A percentile compares a stretch with the other conserved stretches of the same genome.
These are phyloP conservation scores for Dactylellina leptospora DNA, from an alignment of 2,329 filamentous ascomycete genomes.

Conservation along the genomic window DNA sequence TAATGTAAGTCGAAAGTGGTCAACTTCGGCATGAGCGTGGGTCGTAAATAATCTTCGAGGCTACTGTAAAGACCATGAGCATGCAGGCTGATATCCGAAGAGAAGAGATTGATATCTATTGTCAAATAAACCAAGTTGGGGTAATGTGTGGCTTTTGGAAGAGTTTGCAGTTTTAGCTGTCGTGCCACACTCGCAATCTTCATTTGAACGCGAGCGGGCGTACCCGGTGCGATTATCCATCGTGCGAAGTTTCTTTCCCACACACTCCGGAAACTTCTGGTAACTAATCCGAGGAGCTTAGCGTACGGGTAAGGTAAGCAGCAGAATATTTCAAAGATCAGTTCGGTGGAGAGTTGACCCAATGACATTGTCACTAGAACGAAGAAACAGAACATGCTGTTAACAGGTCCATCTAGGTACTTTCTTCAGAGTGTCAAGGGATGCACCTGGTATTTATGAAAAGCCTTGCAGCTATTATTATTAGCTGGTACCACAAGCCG, in stretches of 20 bases:
- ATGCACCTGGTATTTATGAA: no score
- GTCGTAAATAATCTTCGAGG: neutral
- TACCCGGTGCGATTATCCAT: neutral
- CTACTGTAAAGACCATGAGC: neutral
- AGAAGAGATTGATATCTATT: neutral
- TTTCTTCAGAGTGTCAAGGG: neutral
- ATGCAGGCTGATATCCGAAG: neutral
- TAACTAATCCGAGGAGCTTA: neutral
- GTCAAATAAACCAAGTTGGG: neutral
- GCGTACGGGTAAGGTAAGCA: neutral
- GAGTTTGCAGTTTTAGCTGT: neutral
- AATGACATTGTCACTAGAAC: neutral
- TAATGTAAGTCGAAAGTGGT: neutral
- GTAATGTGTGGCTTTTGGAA: neutral
- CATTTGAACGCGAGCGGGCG: neutral
- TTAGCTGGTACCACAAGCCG: no score
- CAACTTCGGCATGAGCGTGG: neutral
- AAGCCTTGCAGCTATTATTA: no score
- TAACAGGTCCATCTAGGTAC: neutral
- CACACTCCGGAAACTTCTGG: neutral
- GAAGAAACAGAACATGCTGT: neutral
- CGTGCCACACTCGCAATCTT: neutral
- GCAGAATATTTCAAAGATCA: neutral
- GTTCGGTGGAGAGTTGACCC: neutral
- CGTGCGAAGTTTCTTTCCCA: slow-evolving; percentile 1